Conservation (phyloP, 1,284 basidiomycete genomes). For the Neonothopanus nambi region DNA sequence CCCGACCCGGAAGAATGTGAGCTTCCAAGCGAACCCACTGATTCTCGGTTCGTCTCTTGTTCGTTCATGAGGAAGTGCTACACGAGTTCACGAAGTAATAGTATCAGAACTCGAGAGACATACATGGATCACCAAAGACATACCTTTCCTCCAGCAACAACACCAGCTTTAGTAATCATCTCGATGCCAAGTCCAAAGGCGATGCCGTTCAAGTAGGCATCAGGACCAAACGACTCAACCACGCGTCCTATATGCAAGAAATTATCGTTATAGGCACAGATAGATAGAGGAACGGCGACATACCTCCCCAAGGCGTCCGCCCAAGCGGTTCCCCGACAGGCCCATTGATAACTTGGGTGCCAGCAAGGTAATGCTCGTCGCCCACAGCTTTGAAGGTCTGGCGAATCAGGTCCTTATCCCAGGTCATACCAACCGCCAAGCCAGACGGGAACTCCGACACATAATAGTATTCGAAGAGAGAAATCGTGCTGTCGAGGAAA, state of each 20-base stretch:
- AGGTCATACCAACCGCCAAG: background rate
- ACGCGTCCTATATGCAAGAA: background rate
- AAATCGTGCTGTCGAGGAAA: background rate
- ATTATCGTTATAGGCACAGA: background rate
- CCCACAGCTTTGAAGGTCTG: background rate
- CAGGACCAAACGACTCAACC: background rate
- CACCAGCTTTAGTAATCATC: background rate
- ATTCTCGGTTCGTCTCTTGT: constrained; percentile 15
- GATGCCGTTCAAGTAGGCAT: background rate
- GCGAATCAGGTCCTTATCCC: background rate
- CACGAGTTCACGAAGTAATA: background rate
- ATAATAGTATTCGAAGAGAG: background rate
- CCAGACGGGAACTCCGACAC: background rate
- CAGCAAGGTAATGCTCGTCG: background rate
- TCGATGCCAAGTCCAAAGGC: background rate
- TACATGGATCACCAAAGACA: background rate
- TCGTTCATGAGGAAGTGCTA: background rate
- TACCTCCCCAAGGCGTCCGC: background rate
- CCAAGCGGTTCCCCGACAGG: background rate
- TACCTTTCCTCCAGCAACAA: background rate
- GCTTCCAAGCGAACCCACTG: background rate
- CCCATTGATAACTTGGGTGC: background rate
- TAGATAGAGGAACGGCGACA: background rate
- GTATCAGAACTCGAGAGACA: no score
- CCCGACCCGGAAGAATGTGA: background rate